Percentiles rank a stretch among this genome's conserved stretches.
Conservation (phyloP, 2,329 filamentous ascomycete species). For the Fusarium falciforme region DNA sequence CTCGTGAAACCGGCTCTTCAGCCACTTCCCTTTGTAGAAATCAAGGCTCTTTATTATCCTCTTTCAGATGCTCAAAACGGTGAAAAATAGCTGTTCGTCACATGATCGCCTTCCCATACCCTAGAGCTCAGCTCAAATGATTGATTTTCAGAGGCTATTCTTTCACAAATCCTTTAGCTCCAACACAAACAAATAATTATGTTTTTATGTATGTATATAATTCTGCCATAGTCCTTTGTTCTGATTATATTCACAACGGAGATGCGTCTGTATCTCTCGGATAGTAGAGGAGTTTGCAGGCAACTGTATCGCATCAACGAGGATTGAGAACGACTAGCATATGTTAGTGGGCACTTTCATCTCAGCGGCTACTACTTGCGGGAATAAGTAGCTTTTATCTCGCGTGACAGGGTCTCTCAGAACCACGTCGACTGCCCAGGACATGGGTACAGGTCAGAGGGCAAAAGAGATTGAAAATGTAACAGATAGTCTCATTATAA, state of each 20-base stretch:
- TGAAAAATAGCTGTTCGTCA: too few species aligned
- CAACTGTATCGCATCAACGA: neutral
- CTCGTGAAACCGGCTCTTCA: too few species aligned
- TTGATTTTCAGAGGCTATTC: neutral
- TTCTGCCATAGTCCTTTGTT: neutral
- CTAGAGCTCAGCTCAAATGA: neutral
- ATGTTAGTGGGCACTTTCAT: neutral
- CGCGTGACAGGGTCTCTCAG: neutral
- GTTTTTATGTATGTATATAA: neutral
- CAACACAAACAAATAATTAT: neutral
- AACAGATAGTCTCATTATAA: neutral
- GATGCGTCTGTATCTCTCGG: neutral
- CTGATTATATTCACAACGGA: neutral
- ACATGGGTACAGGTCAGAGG: neutral
- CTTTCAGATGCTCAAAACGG: too few species aligned
- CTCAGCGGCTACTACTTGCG: neutral
- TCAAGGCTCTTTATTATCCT: too few species aligned
- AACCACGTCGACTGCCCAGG: too few species aligned
- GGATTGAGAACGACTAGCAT: neutral
- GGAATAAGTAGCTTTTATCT: neutral
- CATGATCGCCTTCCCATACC: neutral
- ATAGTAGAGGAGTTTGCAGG: neutral
- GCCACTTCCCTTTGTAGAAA: too few species aligned
- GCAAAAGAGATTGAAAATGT: neutral
- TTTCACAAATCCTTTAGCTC: neutral